phyloP scores from a whole-genome alignment of 768 basidiomycete genomes.

The Lyophyllum semitale region DNA sequence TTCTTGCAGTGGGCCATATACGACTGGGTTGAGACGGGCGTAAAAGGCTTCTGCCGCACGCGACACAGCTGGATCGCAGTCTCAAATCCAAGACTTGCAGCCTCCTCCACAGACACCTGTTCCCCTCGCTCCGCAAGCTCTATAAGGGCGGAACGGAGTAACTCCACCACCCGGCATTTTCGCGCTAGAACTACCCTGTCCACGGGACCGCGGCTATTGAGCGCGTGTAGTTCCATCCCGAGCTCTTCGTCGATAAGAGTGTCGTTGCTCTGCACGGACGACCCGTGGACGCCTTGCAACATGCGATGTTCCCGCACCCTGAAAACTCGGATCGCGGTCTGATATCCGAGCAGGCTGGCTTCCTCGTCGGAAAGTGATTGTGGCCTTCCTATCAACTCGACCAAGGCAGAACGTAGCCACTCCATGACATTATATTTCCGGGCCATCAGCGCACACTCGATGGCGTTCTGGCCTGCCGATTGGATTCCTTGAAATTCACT shows the following conservation, averaged over 20 bases:
- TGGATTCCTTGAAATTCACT: background rate
- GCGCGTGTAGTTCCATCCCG: background rate
- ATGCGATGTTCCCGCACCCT: background rate
- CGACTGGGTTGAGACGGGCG: background rate
- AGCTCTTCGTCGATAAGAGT: background rate
- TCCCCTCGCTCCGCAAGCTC: background rate
- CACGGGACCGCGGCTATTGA: background rate
- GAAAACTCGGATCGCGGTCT: conserved; percentile 9
- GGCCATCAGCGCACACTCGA: conserved; percentile 4
- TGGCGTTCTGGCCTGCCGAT: background rate
- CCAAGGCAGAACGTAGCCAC: conserved; percentile 7
- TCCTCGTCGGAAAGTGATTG: conserved; percentile 1
- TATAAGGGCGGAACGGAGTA: background rate
- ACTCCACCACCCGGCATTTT: conserved; percentile 3
- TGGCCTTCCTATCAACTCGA: background rate
- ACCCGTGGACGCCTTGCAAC: background rate
- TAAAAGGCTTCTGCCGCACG: background rate
- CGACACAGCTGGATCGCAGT: conserved; percentile 9
- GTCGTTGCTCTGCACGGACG: background rate
- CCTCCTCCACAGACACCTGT: conserved; percentile 1
- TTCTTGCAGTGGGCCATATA: background rate
- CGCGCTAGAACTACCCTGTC: conserved; percentile 5
- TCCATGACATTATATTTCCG: conserved; percentile 4
- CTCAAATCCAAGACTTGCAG: background rate
- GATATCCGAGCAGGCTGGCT: conserved; percentile 4